Base-by-base conservation (phyloP, 305 asterid species). In the Nicotiana rustica region DNA sequence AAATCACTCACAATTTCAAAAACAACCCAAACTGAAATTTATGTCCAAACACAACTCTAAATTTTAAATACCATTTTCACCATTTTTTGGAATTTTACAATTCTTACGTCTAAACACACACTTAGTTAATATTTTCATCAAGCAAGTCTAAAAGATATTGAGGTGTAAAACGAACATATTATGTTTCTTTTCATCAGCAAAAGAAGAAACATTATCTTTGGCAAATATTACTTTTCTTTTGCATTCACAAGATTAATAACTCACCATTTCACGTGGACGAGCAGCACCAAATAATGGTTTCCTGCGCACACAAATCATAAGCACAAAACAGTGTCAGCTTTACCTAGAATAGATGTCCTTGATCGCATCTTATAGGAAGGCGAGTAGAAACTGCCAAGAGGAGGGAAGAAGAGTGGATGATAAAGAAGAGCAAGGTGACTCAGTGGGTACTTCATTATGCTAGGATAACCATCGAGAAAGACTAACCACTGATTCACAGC, bases 181-280 rank as follows among this genome's bases (percentile, higher is more conserved):
- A 52, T 75, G 47, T 52, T 73, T 75, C 80, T 57, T 75, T 47
- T 47, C 15, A 71, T 41, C 61, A 19, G 52, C 6, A 81, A 18
- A 36, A 19, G 31, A 36, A 62, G 65, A 41, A 79, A 19, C 44
- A 61, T 21, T 62, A 25, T 10, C 41, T 41, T 62, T 14, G 12
- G 75, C 21, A 79, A 61, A 79, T 62, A 79, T 6, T 36, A 41
- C 25, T 60, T 41, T 47, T 38, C 57, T 47, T 71, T 6, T 66
- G n/a, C 55, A 82, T 10, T 82, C 36, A 41, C 81, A 55, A 79
- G 67, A 75, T 14, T 15, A 41, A 70, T 49, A 85, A 89, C 90
- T 85, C 83, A 94, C 99, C 97, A 89, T 10, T 89, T 94, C 99
- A 82, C 99, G 87, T 57, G 97, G 97, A 47, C 94, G 97, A 85